Conservation (phyloP, 208 protist genomes). For the Leishmania gerbilli region DNA sequence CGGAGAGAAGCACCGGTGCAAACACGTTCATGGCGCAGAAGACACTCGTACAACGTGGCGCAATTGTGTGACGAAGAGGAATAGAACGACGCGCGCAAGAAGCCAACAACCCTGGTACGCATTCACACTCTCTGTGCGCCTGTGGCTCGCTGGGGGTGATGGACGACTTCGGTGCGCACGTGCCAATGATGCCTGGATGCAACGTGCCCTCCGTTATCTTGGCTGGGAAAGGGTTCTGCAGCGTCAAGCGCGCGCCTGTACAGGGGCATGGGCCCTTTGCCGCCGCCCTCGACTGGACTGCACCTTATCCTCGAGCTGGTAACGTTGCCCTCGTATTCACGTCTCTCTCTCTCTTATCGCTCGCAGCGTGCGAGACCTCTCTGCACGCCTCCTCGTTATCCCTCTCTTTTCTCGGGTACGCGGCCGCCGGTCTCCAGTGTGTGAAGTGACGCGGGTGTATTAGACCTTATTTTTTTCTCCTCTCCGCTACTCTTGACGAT, state of each 20-base stretch:
- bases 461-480: neutral
- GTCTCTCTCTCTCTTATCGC: neutral
- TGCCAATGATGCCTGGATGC: neutral
- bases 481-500: neutral
- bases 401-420: neutral
- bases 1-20: neutral
- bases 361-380: neutral
- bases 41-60: neutral
- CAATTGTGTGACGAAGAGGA: neutral
- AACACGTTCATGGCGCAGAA: neutral
- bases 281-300: neutral
- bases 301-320: neutral
- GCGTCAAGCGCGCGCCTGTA: neutral
- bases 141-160: neutral
- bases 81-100: neutral
- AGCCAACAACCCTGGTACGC: neutral
- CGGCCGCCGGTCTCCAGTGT: neutral
- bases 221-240: neutral
- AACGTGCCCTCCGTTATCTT: neutral
- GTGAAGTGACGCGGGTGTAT: neutral
- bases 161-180: neutral
- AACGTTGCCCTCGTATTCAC: neutral
- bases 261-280: neutral
- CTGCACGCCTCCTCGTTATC: neutral
- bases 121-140: neutral